Evolutionary conservation across 1,284 basidiomycete genomes (phyloP).

Genomic region (Malassezia equina): DNA sequence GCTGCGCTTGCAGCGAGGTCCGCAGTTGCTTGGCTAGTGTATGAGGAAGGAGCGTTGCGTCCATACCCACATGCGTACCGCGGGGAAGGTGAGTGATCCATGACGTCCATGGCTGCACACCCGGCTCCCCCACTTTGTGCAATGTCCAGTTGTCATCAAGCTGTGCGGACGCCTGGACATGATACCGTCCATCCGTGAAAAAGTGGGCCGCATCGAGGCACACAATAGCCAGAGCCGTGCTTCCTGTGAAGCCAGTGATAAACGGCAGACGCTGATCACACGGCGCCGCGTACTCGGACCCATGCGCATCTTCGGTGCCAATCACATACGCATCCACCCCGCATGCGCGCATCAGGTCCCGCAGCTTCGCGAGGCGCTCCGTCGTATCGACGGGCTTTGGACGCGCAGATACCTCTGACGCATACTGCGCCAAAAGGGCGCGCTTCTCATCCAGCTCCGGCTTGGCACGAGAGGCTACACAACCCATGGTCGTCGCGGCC

Average conservation of each 20-base stretch:
- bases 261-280: conserved; percentile 72
- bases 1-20: conserved; percentile 4
- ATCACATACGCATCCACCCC: conserved; percentile 52
- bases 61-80: conserved; percentile 64
- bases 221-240: conserved; percentile 71
- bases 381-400: not conserved
- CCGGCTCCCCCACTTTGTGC: conserved; percentile 57
- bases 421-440: conserved; percentile 2
- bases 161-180: conserved; percentile 69
- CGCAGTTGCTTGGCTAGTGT: conserved; percentile 52
- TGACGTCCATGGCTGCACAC: conserved; percentile 51
- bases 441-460: conserved; percentile 10
- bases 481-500: conserved; percentile 6
- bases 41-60: conserved; percentile 74
- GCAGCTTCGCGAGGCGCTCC: conserved; percentile 54
- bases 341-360: conserved; percentile 27
- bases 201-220: conserved; percentile 54
- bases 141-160: conserved; percentile 69
- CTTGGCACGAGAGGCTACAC: conserved; percentile 8
- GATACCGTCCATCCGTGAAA: conserved; percentile 79
- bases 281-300: conserved; percentile 71
- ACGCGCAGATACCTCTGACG: not conserved
- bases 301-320: conserved; percentile 76
- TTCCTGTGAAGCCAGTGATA: conserved; percentile 75
- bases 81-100: conserved; percentile 50